phyloP scores from a whole-genome alignment of 768 basidiomycete genomes.

The Amanita brunnescens region DNA sequence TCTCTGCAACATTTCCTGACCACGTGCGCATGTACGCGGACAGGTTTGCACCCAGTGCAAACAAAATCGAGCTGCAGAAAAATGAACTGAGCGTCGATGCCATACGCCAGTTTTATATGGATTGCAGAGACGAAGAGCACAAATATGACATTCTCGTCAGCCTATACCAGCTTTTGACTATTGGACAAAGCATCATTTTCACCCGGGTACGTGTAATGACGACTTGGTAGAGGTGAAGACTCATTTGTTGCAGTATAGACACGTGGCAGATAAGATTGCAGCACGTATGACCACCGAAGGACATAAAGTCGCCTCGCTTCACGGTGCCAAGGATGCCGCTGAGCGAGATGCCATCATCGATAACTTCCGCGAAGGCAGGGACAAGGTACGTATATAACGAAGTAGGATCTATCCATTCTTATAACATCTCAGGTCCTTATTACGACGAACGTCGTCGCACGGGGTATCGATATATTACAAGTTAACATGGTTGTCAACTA shows the following conservation, averaged over 20 bases:
- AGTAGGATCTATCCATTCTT: neutral
- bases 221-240: neutral
- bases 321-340: slow-evolving; percentile 84
- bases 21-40: slow-evolving; percentile 85
- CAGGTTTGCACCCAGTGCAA: slow-evolving; percentile 89
- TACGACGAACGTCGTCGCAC: slow-evolving; percentile 97
- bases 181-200: slow-evolving; percentile 99
- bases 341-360: slow-evolving; percentile 94
- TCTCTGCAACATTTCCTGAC: slow-evolving; percentile 98
- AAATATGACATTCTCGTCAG: slow-evolving; percentile 95
- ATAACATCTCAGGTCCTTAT: slow-evolving; percentile 51
- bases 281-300: slow-evolving; percentile 87
- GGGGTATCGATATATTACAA: slow-evolving; percentile 97
- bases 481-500: slow-evolving; percentile 99
- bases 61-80: slow-evolving; percentile 92
- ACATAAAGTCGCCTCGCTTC: slow-evolving; percentile 92
- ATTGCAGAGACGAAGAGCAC: slow-evolving; percentile 82
- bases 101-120: slow-evolving; percentile 97
- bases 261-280: slow-evolving; percentile 89
- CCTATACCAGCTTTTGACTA: slow-evolving; percentile 83
- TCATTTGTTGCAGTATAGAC: slow-evolving; percentile 52
- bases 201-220: slow-evolving; percentile 66
- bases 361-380: slow-evolving; percentile 90
- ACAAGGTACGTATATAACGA: slow-evolving; percentile 54
- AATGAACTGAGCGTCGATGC: slow-evolving; percentile 92